Evolutionary conservation across 1,139 yeast genomes (phyloP), one percentile per base, ranked within the genome.

Genomic region (Debaryomycetaceae sp.): DNA sequence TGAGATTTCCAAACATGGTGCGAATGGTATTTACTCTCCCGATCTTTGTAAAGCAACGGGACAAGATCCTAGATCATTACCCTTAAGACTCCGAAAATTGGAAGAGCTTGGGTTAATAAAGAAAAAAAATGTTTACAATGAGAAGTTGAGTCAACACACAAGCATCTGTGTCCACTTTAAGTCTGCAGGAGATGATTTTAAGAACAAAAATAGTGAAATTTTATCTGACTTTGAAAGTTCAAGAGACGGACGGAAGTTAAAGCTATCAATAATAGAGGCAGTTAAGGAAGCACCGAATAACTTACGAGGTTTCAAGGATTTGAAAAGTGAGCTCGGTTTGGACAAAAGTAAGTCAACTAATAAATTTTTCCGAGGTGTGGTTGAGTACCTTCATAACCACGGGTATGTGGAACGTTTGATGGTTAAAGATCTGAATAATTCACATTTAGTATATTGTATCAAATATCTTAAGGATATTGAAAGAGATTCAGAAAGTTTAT

Each of bases 1-100:
- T 48, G 76, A 68, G 35, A 69, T 84, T 38, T 85, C 88, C 0
- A 74, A 70, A 44, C 56, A 74, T 31, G 81, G 80, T 17, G 61
- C 68, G 0, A 51, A 57, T 2, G 92, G 92, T 8, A 75, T 83
- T 9, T 70, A 75, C 42, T 75, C 89, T 0, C 66, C 79, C 26
- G 79, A 78, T 22, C 61, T 84, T 43, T 74, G 80, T 5, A 65
- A 67, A 33, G 67, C 63, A 13, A 78, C 88, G 0, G 76, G 75
- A 5, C 92, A 84, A 58, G 92, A 84, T 52, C 78, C 83, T n/a
- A 68, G 91, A 45, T 82, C 89, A 40, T 64, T 83, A 32, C 81
- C 89, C 0, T 69, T 79, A 1, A 67, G 92, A 48, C 65, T 83
- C 40, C 78, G 76, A 49, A 70, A 73, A 37, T 58, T 84, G 24